phyloP scores from a whole-genome alignment of 1,284 basidiomycete species.

The Marasmius tenuissimus region DNA sequence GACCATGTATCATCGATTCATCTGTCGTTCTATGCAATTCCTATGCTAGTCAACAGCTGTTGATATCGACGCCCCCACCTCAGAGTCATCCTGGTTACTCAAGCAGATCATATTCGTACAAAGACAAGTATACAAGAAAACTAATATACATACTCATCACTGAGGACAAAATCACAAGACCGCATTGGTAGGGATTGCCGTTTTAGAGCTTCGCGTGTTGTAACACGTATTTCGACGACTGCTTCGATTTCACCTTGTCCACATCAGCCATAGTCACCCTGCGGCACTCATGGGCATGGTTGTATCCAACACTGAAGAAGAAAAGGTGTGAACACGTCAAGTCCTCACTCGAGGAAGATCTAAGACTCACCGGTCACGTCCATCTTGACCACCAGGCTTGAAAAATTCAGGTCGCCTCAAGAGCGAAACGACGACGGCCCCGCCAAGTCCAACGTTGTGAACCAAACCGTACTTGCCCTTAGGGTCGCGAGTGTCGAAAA shows the following conservation, averaged over 20 bases:
- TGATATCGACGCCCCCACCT: too few species aligned
- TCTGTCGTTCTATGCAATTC: too few species aligned
- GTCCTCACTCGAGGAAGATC: not conserved
- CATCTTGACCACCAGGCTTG: conserved; percentile 59
- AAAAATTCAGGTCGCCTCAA: conserved; percentile 76
- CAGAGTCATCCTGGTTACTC: too few species aligned
- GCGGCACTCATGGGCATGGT: conserved; percentile 71
- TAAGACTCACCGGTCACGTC: conserved; percentile 54
- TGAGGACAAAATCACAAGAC: too few species aligned
- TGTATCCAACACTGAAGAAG: conserved; percentile 67
- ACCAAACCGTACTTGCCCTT: conserved; percentile 80
- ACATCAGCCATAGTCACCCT: conserved; percentile 63
- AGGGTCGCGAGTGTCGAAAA: conserved; percentile 60
- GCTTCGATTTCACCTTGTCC: conserved; percentile 72
- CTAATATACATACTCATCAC: too few species aligned
- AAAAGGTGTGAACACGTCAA: not conserved
- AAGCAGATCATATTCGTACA: too few species aligned
- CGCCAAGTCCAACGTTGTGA: conserved; percentile 84
- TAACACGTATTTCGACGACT: conserved; percentile 49
- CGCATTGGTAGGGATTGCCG: not conserved
- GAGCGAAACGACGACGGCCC: conserved; percentile 75
- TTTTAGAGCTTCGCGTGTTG: conserved; percentile 42
- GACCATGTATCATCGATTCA: too few species aligned
- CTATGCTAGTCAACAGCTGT: too few species aligned
- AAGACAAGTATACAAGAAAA: too few species aligned